Evolutionary conservation across 1,139 yeast species (phyloP).

Genomic region (Pichia norvegensis): DNA sequence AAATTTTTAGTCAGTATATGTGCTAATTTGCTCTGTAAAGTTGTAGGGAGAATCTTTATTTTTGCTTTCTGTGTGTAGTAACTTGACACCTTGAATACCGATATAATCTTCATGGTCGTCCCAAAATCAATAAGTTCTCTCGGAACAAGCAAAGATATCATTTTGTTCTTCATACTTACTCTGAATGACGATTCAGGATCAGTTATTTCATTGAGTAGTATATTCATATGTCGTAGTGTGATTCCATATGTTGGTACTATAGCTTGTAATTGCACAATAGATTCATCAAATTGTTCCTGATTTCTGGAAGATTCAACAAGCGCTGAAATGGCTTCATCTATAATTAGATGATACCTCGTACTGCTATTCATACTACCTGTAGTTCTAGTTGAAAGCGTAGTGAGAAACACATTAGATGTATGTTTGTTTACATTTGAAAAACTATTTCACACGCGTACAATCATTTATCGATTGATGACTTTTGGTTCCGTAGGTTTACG

Average conservation of each 20-base stretch:
- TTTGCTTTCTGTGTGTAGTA: constrained; percentile 13
- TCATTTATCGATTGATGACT: no score
- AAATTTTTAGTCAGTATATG: constrained; percentile 18
- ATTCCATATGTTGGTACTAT: constrained; percentile 24
- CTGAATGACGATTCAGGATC: constrained; percentile 13
- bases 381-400: not conserved
- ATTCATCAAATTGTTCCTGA: constrained; percentile 1
- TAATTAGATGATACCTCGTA: not conserved
- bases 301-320: not conserved
- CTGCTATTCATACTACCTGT: not conserved
- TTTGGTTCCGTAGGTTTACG: no score
- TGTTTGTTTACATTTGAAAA: not conserved
- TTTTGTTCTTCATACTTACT: constrained; percentile 13
- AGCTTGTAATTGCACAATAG: constrained; percentile 8
- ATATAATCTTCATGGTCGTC: constrained; percentile 17
- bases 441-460: not conserved
- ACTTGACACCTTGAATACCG: constrained; percentile 18
- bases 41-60: constrained; percentile 8
- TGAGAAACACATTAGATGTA: not conserved
- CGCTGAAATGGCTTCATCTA: not conserved
- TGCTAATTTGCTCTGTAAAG: constrained; percentile 15
- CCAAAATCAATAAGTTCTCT: constrained; percentile 21
- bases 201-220: constrained; percentile 18
- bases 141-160: constrained; percentile 16
- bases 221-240: constrained; percentile 13